Evolutionary conservation across 1,284 basidiomycete genomes (phyloP), one percentile per base, ranked within the genome.

Genomic region (Volvariella surrecta): DNA sequence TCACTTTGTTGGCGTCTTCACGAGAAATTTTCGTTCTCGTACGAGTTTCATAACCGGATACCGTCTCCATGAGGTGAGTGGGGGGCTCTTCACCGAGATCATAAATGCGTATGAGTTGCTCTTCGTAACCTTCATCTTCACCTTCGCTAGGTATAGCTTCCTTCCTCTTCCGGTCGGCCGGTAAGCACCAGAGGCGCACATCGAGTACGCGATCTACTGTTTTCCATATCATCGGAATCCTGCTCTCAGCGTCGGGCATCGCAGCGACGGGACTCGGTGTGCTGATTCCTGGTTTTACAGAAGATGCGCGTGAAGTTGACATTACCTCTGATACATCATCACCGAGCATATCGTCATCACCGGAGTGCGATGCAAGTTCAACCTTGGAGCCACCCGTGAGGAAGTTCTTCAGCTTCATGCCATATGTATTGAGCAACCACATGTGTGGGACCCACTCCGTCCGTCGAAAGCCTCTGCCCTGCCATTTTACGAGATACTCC

Each of bases 401-500:
- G 60, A 95, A 97, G 58, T 88, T 76, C 50, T 80, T 79, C 44
- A 96, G 65, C 55, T 82, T 88, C 11, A 58, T 56, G 3, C 62
- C 56, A 39, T 78, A 67, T 7, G 75, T 79, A 2, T 83, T 76
- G 21, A 80, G 64, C 1, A 96, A 67, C 89, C 89, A 96, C 64
- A 85, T 81, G 56, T 95, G 92, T 15, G 91, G 85, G 1, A 94
- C 89, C 92, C 92, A 95, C 51, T 81, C 68, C 37, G 77, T 67
- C 45, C 89, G 78, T 41, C 83, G 68, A 61, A 86, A 93, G 49
- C 89, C 84, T 46, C 86, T 66, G 46, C 72, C 77, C 3, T 65
- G 61, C 86, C 89, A 96, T 58, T 96, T 96, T 46, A 95, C 78
- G 7, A 96, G 76, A 56, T 96, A 95, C 61, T 94, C 89, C 45